Evolutionary conservation across 2,329 filamentous ascomycete species (phyloP).

Genomic region (Colletotrichum karsti): DNA sequence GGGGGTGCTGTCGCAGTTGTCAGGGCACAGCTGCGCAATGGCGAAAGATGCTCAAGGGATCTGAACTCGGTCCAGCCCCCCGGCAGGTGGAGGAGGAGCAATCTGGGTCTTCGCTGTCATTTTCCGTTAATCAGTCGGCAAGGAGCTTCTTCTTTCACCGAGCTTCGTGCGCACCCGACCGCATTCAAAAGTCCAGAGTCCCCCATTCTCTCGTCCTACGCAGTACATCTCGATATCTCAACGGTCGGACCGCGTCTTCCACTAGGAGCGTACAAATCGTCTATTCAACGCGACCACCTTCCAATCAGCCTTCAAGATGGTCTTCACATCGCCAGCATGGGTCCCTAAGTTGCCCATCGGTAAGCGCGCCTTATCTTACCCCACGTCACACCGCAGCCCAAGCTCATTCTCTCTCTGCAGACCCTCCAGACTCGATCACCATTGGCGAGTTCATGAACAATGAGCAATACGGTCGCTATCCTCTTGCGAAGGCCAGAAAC

Average conservation of each 20-base stretch:
- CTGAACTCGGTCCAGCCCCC: constrained; percentile 15
- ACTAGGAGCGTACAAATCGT: neutral
- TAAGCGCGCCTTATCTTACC: constrained; percentile 38
- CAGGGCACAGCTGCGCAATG: constrained; percentile 15
- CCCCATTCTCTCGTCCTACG: neutral
- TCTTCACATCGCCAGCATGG: constrained; percentile 70
- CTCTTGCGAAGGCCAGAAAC: constrained; percentile 69
- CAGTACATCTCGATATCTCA: neutral
- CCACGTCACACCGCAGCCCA: neutral
- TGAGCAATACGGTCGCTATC: constrained; percentile 73
- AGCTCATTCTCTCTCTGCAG: constrained; percentile 36
- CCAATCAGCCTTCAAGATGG: constrained; percentile 43
- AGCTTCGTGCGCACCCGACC: neutral
- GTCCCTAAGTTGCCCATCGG: constrained; percentile 66
- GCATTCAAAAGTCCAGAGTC: constrained; percentile 20
- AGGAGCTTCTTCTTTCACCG: neutral
- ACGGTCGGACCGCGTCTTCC: neutral
- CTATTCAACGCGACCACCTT: neutral
- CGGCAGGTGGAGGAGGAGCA: neutral
- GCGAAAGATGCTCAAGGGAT: constrained; percentile 8
- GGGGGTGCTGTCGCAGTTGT: constrained; percentile 5
- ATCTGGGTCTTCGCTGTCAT: constrained; percentile 4
- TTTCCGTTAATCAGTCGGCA: neutral
- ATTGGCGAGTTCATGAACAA: constrained; percentile 81
- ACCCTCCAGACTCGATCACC: constrained; percentile 77